Evolutionary conservation across 352 stramenopile genomes (phyloP), one percentile per base, ranked within the genome.

Genomic region (Pythium graminicola): DNA sequence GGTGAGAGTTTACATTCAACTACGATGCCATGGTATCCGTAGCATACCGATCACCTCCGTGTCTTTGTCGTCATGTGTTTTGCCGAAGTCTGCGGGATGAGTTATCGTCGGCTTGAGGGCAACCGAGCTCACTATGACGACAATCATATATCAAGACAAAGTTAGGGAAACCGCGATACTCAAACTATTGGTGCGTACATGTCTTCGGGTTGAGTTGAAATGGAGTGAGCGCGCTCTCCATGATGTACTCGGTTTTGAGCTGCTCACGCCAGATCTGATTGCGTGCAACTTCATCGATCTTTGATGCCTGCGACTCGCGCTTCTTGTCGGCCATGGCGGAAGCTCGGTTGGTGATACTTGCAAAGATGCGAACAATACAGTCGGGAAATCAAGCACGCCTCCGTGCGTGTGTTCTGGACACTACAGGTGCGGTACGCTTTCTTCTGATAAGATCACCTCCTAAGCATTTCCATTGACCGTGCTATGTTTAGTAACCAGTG

Each of bases 231-330:
- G 68, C 60, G 36, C 79, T 79, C 54, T 93, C 81, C 63, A 84
- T 78, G 48, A 76, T 59, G 60, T 90, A 88, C 44, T 93, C 81
- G 28, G 81, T 89, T 58, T 85, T 86, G 51, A 93, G 72, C 43
- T 90, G 81, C 57, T 93, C 81, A n/a, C 81, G 79, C 79, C 79
- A 93, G 64, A 93, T 93, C 69, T 93, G 81, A 57, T 93, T 93
- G 46, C 76, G 73, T 24, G 79, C 75, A 46, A 93, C 81, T 59
- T 93, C 81, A 64, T 89, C 81, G 50, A 84, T 89, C 66, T 88
- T 90, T 50, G 75, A 86, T n/a, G 70, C 69, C 35, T 81, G 68
- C 16, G 79, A 86, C 42, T 89, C 78, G 31, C 72, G 73, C 60
- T 88, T 88, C 51, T 87, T 87, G 62, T 87, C 76, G 10, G 76